Evolutionary conservation across 352 stramenopile genomes (phyloP).

Genomic region (Pythium myriotylum): DNA sequence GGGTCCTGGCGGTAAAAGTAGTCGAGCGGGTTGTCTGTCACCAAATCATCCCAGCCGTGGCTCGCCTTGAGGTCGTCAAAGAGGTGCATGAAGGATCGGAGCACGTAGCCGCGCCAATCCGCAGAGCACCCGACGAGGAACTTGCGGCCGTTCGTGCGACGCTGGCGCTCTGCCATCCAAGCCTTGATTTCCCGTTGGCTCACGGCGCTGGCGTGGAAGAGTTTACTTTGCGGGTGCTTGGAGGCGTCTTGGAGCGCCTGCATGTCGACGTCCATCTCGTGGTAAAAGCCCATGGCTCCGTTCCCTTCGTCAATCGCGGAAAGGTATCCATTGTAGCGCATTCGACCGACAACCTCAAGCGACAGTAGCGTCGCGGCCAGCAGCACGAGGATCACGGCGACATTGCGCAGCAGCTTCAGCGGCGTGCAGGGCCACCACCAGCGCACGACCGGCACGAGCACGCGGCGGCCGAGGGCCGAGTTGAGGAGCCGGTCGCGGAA

Average conservation of each 20-base stretch:
- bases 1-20: constrained; percentile 68
- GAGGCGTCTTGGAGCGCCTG: constrained; percentile 41
- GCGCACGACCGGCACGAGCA: constrained; percentile 17
- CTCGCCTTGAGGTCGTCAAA: constrained; percentile 67
- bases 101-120: constrained; percentile 64
- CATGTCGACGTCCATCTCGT: constrained; percentile 84
- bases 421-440: constrained; percentile 27
- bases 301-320: constrained; percentile 35
- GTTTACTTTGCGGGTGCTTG: constrained; percentile 35
- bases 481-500: neutral
- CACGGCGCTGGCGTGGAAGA: constrained; percentile 45
- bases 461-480: constrained; percentile 11
- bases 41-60: constrained; percentile 70
- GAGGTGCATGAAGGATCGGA: constrained; percentile 65
- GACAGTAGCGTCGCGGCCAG: constrained; percentile 27
- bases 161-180: constrained; percentile 63
- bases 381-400: constrained; percentile 32
- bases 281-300: constrained; percentile 69
- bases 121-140: constrained; percentile 67
- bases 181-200: constrained; percentile 55
- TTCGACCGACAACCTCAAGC: constrained; percentile 48
- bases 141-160: constrained; percentile 73
- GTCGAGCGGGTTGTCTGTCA: constrained; percentile 53
- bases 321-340: constrained; percentile 65
- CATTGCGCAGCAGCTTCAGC: constrained; percentile 22